These are phyloP conservation scores for Aspergillus luchuensis DNA, from an alignment of 2,329 filamentous ascomycete species.

Conservation along the genomic window DNA sequence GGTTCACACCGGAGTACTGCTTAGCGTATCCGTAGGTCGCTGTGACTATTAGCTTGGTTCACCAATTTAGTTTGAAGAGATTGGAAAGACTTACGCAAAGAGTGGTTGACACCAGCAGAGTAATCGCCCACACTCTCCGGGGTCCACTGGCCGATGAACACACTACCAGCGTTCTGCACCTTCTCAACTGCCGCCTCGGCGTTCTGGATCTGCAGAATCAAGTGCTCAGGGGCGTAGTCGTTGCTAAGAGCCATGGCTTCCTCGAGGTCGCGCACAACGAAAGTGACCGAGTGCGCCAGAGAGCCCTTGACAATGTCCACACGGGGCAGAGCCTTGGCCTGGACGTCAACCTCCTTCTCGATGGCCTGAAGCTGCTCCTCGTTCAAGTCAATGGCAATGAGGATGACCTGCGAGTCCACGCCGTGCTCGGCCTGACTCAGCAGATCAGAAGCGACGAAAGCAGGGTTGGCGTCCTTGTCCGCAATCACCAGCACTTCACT, in stretches of 20 bases:
- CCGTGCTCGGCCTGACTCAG: constrained; percentile 96
- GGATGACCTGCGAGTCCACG: constrained; percentile 90
- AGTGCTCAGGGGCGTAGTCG: constrained; percentile 90
- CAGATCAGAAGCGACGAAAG: constrained; percentile 92
- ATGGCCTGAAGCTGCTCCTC: constrained; percentile 77
- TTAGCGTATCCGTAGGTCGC: constrained; percentile 97
- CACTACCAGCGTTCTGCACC: constrained; percentile 91
- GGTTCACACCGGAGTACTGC: constrained; percentile 96
- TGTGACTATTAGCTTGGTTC: constrained; percentile 43
- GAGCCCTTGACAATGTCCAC: constrained; percentile 91
- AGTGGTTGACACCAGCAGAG: constrained; percentile 96
- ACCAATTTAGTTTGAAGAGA: background rate
- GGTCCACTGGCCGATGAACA: constrained; percentile 95
- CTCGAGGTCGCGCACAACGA: constrained; percentile 69
- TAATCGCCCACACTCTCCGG: constrained; percentile 98
- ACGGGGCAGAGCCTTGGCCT: constrained; percentile 82
- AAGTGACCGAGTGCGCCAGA: constrained; percentile 88
- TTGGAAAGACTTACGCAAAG: constrained; percentile 71
- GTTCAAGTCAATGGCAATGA: constrained; percentile 78
- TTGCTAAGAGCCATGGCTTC: constrained; percentile 85
- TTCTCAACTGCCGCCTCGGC: constrained; percentile 72
- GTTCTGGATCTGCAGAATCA: constrained; percentile 85
- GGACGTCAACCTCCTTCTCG: constrained; percentile 84
- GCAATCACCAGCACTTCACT: constrained; percentile 97
- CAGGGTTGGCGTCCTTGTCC: constrained; percentile 82